These are phyloP conservation scores for Skeletonema marinoi DNA, from an alignment of 108 stramenopile genomes.

Conservation along the genomic window DNA sequence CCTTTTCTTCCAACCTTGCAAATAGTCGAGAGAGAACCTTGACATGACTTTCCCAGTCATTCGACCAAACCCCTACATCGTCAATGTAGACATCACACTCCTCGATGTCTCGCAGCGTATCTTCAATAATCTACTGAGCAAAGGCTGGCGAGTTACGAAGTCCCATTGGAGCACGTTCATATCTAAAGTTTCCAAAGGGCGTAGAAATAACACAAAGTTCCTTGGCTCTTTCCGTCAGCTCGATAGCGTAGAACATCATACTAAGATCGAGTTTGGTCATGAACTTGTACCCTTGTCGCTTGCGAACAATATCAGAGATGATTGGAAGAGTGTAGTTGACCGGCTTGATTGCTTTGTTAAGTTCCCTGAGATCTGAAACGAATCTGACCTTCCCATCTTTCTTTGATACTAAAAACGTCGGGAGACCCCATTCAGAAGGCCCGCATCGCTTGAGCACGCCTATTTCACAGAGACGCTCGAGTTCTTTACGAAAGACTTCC, in stretches of 20 bases:
- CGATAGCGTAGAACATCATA: conserved; percentile 6
- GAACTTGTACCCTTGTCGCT: conserved; percentile 11
- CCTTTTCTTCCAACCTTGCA: background rate
- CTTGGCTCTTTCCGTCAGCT: background rate
- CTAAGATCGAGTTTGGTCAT: conserved; percentile 34
- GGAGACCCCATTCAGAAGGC: conserved; percentile 8
- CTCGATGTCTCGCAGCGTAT: background rate
- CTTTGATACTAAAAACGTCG: too few species aligned
- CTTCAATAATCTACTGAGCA: background rate
- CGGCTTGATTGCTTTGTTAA: background rate
- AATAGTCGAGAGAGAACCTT: background rate
- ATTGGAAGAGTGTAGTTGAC: conserved; percentile 12
- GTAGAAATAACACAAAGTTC: too few species aligned
- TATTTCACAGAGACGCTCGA: conserved; percentile 24
- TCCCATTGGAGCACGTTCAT: conserved; percentile 24
- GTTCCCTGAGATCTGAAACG: background rate
- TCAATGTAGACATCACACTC: conserved; percentile 44
- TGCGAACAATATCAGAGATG: conserved; percentile 16
- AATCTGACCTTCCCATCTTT: too few species aligned
- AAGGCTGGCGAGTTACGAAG: background rate
- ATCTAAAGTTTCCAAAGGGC: background rate
- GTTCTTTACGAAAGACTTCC: conserved; percentile 33
- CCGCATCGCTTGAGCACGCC: conserved; percentile 18
- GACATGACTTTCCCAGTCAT: conserved; percentile 7
- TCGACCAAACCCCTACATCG: conserved; percentile 32